Evolutionary conservation across 179 eudicot genomes (phyloP).

Genomic region (Spinacia oleracea): DNA sequence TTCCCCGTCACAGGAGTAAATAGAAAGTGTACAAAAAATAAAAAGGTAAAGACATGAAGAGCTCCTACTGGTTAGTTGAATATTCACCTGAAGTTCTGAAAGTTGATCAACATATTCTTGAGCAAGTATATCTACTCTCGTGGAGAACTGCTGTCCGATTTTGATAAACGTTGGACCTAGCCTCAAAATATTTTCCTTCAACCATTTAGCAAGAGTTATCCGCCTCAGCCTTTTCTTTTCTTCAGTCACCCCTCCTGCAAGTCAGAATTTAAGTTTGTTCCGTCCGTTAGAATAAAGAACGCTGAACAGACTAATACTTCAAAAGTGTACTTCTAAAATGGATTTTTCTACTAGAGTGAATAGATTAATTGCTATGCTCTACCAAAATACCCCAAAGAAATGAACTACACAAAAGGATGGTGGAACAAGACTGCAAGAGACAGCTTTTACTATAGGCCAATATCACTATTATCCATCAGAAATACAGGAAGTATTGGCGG

Average conservation of each 20-base stretch:
- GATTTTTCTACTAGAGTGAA: background rate
- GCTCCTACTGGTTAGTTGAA: conserved; percentile 1
- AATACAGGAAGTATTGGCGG: background rate
- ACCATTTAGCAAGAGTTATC: conserved; percentile 90
- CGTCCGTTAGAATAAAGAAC: conserved; percentile 17
- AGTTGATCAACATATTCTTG: conserved; percentile 98
- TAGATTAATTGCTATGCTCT: background rate
- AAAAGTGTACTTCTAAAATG: background rate
- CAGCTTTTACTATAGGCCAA: background rate
- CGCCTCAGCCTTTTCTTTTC: conserved; percentile 69
- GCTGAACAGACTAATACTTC: background rate
- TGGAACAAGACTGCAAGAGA: background rate
- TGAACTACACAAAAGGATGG: background rate
- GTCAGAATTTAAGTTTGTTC: background rate
- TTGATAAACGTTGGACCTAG: conserved; percentile 97
- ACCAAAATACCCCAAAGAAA: background rate
- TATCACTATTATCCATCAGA: background rate
- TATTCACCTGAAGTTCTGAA: conserved; percentile 91
- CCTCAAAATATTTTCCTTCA: conserved; percentile 91
- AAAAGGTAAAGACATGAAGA: background rate
- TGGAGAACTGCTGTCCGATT: conserved; percentile 98
- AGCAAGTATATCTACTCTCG: conserved; percentile 96
- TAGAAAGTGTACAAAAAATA: background rate
- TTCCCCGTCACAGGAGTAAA: background rate
- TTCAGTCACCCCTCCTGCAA: conserved; percentile 94